Evolutionary conservation across 139 green algal species (phyloP).

Genomic region (Coelastrella sp.): DNA sequence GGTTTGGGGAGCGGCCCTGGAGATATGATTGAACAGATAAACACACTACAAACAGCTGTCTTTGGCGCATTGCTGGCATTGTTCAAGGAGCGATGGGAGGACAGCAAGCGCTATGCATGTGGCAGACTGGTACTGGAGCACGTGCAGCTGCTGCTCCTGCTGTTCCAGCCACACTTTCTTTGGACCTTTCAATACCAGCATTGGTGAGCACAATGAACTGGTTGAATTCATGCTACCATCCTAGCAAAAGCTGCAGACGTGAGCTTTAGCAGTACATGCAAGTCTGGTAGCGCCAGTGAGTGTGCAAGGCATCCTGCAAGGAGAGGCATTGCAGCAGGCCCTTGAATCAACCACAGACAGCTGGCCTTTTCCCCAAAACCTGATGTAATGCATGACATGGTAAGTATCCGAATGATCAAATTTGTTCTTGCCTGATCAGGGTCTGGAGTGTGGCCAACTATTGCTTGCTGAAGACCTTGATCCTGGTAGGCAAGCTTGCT

Average conservation of each 20-base stretch:
- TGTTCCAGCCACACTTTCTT: conserved; percentile 24
- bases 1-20: conserved; percentile 2
- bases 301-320: background rate
- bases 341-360: background rate
- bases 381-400: background rate
- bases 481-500: background rate
- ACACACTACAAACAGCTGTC: conserved; percentile 48
- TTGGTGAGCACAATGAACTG: background rate
- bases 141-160: conserved; percentile 44
- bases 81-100: conserved; percentile 51
- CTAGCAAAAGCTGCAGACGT: background rate
- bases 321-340: background rate
- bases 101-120: conserved; percentile 17
- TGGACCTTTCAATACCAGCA: conserved; percentile 30
- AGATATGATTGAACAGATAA: conserved; percentile 51
- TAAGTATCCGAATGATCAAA: background rate
- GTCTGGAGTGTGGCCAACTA: conserved; percentile 16
- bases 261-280: background rate
- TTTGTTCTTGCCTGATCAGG: background rate
- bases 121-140: conserved; percentile 20
- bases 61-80: conserved; percentile 56
- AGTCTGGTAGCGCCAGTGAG: background rate
- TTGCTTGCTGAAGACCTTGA: conserved; percentile 10
- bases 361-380: background rate
- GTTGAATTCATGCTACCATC: background rate